Base-by-base conservation (phyloP, 768 basidiomycete genomes). In the Hydnum rufescens region DNA sequence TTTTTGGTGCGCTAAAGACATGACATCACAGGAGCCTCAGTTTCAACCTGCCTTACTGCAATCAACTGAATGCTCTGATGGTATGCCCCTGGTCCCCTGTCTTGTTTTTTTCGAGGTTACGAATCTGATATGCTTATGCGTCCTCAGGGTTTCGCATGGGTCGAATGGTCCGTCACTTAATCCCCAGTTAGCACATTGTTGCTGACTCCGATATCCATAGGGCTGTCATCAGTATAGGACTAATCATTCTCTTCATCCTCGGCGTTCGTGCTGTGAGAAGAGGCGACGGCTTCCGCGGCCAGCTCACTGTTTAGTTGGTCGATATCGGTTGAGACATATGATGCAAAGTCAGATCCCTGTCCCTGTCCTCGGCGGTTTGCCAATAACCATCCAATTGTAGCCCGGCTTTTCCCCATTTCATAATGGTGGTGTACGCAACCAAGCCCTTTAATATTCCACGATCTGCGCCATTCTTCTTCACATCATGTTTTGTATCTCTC, bases 41-140 rank as follows among this genome's bases (percentile, higher is more conserved):
- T 8, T 74, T 75, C 56, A 65, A 57, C 16, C 32, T 63, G 31
- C 52, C 69, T 8, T 84, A 84, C 55, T 88, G 84, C 60, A 74
- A 74, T 28, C 84, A 87, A 59, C 66, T 86, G 31, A 85, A 84
- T 51, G 82, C 84, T 3, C 64, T 81, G 1, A 73, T 78, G 60
- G 60, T 47, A 26, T 13, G 44, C 1, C 8, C 44, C 8, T 26
- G 44, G 13, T 54, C 43, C 32, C 26, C 25, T 4, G 25, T 29
- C 16, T 1, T 50, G 49, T 2, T 6, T 18, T 29, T 28, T 5
- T 5, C 25, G 16, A 8, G 8, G 42, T 5, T 39, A 18, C 49
- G 5, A 18, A 28, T 31, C 34, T 19, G 6, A 28, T 31, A 18
- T 43, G 32, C n/a, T 32, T 22, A 31, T n/a, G n/a, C n/a, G 34